A percentile compares a stretch with the other conserved stretches of the same genome.
These are phyloP conservation scores for Eragrostis tef DNA, from an alignment of 202 grass and related monocot species.

Conservation along the genomic window DNA sequence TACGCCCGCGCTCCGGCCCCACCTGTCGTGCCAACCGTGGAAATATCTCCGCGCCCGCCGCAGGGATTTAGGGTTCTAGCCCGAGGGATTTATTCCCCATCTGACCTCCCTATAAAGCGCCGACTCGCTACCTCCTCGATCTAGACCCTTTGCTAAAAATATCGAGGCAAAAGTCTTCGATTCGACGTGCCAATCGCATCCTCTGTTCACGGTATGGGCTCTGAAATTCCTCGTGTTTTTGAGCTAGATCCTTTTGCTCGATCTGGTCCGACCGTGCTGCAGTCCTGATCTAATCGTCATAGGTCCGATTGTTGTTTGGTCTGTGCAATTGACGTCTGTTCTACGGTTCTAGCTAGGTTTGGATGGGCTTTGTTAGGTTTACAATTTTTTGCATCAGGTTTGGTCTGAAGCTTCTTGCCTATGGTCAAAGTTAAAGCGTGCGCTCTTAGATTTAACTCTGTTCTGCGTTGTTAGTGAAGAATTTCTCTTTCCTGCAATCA, in stretches of 20 bases:
- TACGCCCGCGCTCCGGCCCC: background rate
- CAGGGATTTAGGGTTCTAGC: constrained; percentile 44
- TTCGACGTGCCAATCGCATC: constrained; percentile 5
- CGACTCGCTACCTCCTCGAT: background rate
- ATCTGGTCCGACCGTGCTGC: constrained; percentile 19
- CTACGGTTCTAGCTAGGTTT: background rate
- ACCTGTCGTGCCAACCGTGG: constrained; percentile 4
- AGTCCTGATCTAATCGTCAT: background rate
- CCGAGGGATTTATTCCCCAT: background rate
- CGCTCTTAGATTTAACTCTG: background rate
- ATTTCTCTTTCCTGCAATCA: background rate
- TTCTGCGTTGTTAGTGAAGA: no score
- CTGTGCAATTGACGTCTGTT: background rate
- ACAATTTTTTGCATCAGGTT: background rate
- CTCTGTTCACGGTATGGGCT: background rate
- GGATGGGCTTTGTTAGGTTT: background rate
- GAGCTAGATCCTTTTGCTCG: background rate
- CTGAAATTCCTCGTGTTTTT: background rate
- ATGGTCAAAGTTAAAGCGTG: background rate
- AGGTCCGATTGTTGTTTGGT: background rate
- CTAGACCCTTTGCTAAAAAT: background rate
- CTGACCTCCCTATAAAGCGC: background rate
- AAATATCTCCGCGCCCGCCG: constrained; percentile 45
- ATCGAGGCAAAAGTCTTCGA: constrained; percentile 8
- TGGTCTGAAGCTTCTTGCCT: background rate